Percentiles rank a stretch among this genome's conserved stretches.
phyloP scores from a whole-genome alignment of 768 basidiomycete genomes.

The Serendipita vermifera region DNA sequence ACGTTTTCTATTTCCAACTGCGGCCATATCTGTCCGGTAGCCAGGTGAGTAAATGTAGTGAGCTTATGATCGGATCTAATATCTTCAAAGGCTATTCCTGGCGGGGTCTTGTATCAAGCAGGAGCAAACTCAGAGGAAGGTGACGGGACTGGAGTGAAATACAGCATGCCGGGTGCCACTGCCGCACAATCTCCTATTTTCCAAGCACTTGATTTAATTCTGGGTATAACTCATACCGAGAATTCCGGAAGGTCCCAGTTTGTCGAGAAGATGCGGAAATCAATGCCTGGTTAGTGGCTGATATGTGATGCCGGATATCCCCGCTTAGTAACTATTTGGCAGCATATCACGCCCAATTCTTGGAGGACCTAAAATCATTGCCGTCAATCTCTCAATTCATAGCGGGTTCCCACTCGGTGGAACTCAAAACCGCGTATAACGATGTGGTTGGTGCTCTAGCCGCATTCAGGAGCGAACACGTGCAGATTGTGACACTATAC shows the following conservation, averaged over 20 bases:
- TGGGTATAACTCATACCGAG: slow-evolving; percentile 43
- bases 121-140: too few relatives aligned
- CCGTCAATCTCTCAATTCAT: neutral
- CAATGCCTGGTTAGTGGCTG: neutral
- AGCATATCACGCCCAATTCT: neutral
- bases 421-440: slow-evolving; percentile 49
- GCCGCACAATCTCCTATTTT: slow-evolving; percentile 92
- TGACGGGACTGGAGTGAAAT: neutral
- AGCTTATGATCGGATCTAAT: too few relatives aligned
- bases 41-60: neutral
- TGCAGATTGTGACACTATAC: slow-evolving; percentile 79
- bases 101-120: too few relatives aligned
- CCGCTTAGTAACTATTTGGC: neutral
- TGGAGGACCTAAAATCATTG: neutral
- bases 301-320: neutral
- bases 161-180: slow-evolving; percentile 55
- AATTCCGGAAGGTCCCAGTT: neutral
- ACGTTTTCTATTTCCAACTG: slow-evolving; percentile 73
- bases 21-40: slow-evolving; percentile 47
- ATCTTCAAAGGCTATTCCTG: too few relatives aligned
- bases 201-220: slow-evolving; percentile 60
- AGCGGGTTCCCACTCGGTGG: neutral
- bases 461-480: slow-evolving; percentile 72
- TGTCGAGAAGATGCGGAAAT: neutral
- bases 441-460: slow-evolving; percentile 64